Evolutionary conservation across 768 basidiomycete species (phyloP), one percentile per base, ranked within the genome.

Genomic region (Termitomyces sp.): DNA sequence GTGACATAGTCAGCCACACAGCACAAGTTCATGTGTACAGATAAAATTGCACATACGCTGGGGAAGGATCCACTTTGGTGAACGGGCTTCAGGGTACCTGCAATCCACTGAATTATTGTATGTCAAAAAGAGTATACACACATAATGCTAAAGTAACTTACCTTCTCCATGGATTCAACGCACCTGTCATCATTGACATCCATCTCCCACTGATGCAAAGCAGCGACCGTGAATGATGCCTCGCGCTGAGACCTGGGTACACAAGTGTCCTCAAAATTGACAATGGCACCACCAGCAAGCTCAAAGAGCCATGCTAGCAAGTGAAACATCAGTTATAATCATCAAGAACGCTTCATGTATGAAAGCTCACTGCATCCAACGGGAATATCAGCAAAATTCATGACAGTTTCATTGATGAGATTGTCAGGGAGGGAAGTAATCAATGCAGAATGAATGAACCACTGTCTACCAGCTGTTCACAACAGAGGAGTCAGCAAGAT

Each of bases 121-220:
- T 52, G 52, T 53, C 18, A 40, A 53, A 53, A 47, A 61, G 10
- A 52, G 51, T 14, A 36, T 16, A 20, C 44, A 24, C 6, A 6
- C 12, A 28, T 46, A n/a, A 16, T 22, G 16, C 7, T 33, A 36
- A 45, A 54, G 48, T 40, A 52, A 63, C 79, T 63, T 56, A 88
- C 89, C 72, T 89, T 87, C 71, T 94, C 91, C 16, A 92, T 92
- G 43, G 91, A 87, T 53, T 78, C 78, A 46, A 92, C 78, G 61
- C 93, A 96, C n/a, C 83, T 77, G 45, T 86, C 83, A 66, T 96
- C 93, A 60, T 88, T 82, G 44, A 88, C 73, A 32, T 86, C 81
- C 74, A 94, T 87, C 60, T 91, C 88, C 94, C 94, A 96, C 68
- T 96, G 94, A 69, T 95, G 94, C 26, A 95, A 76, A 18, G 94